phyloP scores from a whole-genome alignment of 106 monocot species.

The Gastrodia elata region DNA sequence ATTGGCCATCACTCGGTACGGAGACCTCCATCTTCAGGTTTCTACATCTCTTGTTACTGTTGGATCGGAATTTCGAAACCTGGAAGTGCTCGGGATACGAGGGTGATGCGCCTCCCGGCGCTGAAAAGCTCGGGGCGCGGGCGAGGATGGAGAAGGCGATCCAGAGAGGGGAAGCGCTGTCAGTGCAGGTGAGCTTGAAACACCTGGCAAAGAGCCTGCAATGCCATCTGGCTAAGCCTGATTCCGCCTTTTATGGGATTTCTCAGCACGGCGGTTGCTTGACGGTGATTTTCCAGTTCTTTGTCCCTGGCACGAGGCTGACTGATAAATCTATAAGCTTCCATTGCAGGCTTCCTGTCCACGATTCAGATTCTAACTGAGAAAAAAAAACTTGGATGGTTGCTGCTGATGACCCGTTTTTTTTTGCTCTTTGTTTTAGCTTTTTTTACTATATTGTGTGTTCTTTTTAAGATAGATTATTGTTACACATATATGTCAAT shows the following conservation, averaged over 20 bases:
- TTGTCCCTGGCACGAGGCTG: slow-evolving; percentile 68
- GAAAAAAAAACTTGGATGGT: neutral
- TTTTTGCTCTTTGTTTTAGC: no score
- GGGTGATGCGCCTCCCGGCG: slow-evolving; percentile 52
- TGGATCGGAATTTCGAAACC: slow-evolving; percentile 72
- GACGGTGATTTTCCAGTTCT: slow-evolving; percentile 93
- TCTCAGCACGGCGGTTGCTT: slow-evolving; percentile 48
- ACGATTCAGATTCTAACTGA: slow-evolving; percentile 55
- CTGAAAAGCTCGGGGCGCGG: slow-evolving; percentile 48
- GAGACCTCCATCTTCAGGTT: slow-evolving; percentile 91
- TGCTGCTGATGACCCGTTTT: no score
- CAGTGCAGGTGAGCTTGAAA: slow-evolving; percentile 94
- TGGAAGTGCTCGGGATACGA: slow-evolving; percentile 68
- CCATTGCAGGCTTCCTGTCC: slow-evolving; percentile 90
- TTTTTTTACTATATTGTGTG: no score
- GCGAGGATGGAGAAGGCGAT: slow-evolving; percentile 81
- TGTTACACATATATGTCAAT: no score
- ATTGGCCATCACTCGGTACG: slow-evolving; percentile 75
- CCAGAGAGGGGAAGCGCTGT: slow-evolving; percentile 73
- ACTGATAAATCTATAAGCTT: slow-evolving; percentile 93
- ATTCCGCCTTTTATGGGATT: slow-evolving; percentile 87
- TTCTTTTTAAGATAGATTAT: no score
- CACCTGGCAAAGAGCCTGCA: slow-evolving; percentile 85
- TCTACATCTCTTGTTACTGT: slow-evolving; percentile 77
- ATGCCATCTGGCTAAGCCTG: slow-evolving; percentile 89